Evolutionary conservation across 176 grass and related monocot species (phyloP), one percentile per base, ranked within the genome.

Genomic region (Puccinellia tenuiflora): DNA sequence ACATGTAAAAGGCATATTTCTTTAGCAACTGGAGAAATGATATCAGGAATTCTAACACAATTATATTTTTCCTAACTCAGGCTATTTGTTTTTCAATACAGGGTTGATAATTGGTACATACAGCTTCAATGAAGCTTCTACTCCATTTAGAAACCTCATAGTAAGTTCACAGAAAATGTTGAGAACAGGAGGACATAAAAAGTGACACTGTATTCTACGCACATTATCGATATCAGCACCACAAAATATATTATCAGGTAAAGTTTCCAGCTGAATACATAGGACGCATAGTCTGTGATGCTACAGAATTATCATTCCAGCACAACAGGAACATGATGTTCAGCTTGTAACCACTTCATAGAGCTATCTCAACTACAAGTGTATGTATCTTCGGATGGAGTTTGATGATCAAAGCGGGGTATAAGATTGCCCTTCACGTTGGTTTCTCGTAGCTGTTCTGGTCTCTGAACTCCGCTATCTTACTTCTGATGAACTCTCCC

Each of bases 371-470:
- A n/a, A n/a, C n/a, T n/a, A n/a, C n/a, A 50, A 30, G 2, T 17
- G 6, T 14, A 5, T 62, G 3, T 21, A 25, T 76, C 42, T 37
- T 31, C 21, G 0, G 21, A 28, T 22, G 52, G 16, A 63, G 25
- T 48, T 25, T 25, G 39, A 57, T 45, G 16, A 13, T 78, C 16
- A 17, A 39, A 62, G n/a, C n/a, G 6, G 8, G 1, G 84, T 6
- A 53, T 2, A 38, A 20, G 21, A 65, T 40, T 30, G 79, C 57
- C 60, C 56, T 79, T 92, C 73, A 94, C 0, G 85, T 16, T 3
- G 93, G 96, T 62, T 99, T 99, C 83, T 96, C 91, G 13, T 99
- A 98, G 50, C 85, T 90, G 53, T 93, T 98, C 62, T 93, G 96
- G 38, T 98, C 93, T 84, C 91, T 93, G 70, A 98, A 98, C 74